Percentiles rank a stretch among this genome's conserved stretches.
These are phyloP conservation scores for Aristolochia fimbriata DNA, from an alignment of 164 flowering plant species.

Conservation along the genomic window DNA sequence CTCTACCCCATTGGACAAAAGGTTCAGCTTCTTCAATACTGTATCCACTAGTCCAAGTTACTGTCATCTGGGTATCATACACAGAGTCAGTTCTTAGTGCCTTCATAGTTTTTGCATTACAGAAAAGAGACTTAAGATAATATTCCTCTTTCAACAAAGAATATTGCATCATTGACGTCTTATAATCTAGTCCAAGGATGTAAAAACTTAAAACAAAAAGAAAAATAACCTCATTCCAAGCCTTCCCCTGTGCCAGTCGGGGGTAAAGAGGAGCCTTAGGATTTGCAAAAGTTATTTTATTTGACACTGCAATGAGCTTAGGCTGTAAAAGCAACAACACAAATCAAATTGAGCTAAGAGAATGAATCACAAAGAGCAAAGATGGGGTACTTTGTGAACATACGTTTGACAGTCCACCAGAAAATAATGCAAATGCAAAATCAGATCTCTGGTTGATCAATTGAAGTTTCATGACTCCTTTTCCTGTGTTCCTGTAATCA, in stretches of 20 bases:
- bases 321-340: conserved; percentile 34
- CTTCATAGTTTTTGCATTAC: not conserved
- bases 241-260: conserved; percentile 76
- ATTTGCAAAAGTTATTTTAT: conserved; percentile 45
- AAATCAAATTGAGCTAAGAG: too few species aligned
- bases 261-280: conserved; percentile 88
- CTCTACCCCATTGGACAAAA: conserved; percentile 41
- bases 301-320: conserved; percentile 68
- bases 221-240: conserved; percentile 67
- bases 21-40: conserved; percentile 34
- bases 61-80: conserved; percentile 32
- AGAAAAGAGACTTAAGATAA: too few species aligned
- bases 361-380: too few species aligned
- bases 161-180: not conserved
- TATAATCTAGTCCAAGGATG: not conserved
- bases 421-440: conserved; percentile 55
- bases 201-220: too few species aligned
- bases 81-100: not conserved
- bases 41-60: conserved; percentile 61
- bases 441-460: conserved; percentile 69
- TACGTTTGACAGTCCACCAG: conserved; percentile 52
- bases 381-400: not conserved
- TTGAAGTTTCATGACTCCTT: conserved; percentile 39
- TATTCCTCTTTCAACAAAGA: too few species aligned
- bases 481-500: conserved; percentile 35